Conservation (phyloP, 2,329 filamentous ascomycete genomes). For the Aspergillus flavus region DNA sequence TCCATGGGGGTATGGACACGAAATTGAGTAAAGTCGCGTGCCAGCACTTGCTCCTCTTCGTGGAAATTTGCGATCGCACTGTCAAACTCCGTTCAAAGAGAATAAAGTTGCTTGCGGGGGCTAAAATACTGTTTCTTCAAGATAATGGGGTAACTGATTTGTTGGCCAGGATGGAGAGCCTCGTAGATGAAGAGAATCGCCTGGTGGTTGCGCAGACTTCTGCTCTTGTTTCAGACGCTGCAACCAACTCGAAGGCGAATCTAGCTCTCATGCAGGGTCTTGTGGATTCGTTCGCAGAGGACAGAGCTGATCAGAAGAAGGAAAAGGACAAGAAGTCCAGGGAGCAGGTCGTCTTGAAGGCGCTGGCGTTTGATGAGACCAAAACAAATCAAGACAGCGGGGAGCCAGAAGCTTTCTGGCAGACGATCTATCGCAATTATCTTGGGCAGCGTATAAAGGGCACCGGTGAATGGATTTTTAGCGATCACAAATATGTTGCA, state of each 20-base stretch:
- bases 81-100: slow-evolving; percentile 20
- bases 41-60: slow-evolving; percentile 24
- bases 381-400: slow-evolving; percentile 16
- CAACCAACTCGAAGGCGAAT: slow-evolving; percentile 14
- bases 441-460: slow-evolving; percentile 15
- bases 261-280: slow-evolving; percentile 14
- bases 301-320: slow-evolving; percentile 17
- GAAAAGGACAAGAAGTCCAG: slow-evolving; percentile 15
- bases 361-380: slow-evolving; percentile 21
- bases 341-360: slow-evolving; percentile 14
- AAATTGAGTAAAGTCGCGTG: slow-evolving; percentile 21
- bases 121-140: slow-evolving; percentile 23
- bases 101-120: slow-evolving; percentile 15
- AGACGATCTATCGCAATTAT: slow-evolving; percentile 19
- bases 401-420: slow-evolving; percentile 21
- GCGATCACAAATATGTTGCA: slow-evolving; percentile 14
- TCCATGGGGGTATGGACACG: slow-evolving; percentile 19
- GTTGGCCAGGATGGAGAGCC: slow-evolving; percentile 18
- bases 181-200: slow-evolving; percentile 20
- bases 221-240: slow-evolving; percentile 16
- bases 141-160: slow-evolving; percentile 23
- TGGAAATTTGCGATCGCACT: slow-evolving; percentile 23
- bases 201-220: slow-evolving; percentile 22
- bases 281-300: slow-evolving; percentile 2
- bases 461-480: slow-evolving; percentile 21